These are phyloP conservation scores for Wickerhamomyces chaumierensis DNA, from an alignment of 805 yeast species.

Conservation along the genomic window DNA sequence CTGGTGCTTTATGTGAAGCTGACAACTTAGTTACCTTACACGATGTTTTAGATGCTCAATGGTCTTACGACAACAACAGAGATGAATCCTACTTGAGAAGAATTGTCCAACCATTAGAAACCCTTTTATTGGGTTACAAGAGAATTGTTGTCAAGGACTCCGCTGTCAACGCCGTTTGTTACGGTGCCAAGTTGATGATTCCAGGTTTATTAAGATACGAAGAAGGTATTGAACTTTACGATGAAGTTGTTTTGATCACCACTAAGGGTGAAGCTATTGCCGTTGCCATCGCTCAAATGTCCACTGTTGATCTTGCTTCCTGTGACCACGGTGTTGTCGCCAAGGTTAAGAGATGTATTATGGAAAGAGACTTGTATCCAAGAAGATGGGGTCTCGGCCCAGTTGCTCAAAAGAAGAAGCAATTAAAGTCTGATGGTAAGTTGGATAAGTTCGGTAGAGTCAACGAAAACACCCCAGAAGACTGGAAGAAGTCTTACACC, in stretches of 20 bases:
- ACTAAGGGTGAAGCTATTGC: constrained; percentile 99
- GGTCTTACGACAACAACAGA: constrained; percentile 93
- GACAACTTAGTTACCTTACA: constrained; percentile 92
- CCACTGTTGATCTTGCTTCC: constrained; percentile 89
- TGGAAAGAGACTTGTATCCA: constrained; percentile 99
- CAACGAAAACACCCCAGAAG: constrained; percentile 87
- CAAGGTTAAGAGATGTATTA: constrained; percentile 96
- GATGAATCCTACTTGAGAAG: constrained; percentile 94
- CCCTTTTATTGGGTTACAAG: constrained; percentile 88
- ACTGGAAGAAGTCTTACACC: constrained; percentile 82
- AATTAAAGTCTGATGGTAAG: constrained; percentile 93
- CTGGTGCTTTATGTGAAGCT: constrained; percentile 87
- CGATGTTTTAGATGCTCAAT: constrained; percentile 97
- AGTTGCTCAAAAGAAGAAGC: constrained; percentile 96
- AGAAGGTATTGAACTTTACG: constrained; percentile 93
- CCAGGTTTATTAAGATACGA: constrained; percentile 97
- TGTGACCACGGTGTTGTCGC: constrained; percentile 99
- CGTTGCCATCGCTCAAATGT: constrained; percentile 96
- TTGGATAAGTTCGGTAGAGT: constrained; percentile 91
- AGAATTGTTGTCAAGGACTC: constrained; percentile 91
- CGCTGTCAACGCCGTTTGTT: constrained; percentile 96
- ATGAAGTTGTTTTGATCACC: constrained; percentile 95
- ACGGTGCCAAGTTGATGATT: constrained; percentile 98
- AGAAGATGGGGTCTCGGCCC: constrained; percentile 99
- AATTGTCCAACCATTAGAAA: constrained; percentile 89